Evolutionary conservation across 2,329 filamentous ascomycete genomes (phyloP).

Genomic region (Penicillium hordei): DNA sequence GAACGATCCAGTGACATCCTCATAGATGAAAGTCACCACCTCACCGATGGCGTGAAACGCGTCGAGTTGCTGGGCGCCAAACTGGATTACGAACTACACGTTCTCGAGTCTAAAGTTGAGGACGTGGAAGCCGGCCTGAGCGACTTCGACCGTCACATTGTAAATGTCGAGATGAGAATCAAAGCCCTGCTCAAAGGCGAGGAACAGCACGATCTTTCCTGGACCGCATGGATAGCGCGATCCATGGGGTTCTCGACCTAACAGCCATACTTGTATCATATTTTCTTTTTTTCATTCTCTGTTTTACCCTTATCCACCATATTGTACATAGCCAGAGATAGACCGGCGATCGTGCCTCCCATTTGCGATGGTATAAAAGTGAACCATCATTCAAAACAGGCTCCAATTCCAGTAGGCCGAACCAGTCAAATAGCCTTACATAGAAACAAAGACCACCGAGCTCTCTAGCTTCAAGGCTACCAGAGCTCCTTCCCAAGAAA

Average conservation of each 20-base stretch:
- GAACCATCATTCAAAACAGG: constrained; percentile 17
- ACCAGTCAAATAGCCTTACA: constrained; percentile 13
- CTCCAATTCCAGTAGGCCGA: constrained; percentile 4
- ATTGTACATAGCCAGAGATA: constrained; percentile 29
- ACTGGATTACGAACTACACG: constrained; percentile 86
- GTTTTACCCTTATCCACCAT: constrained; percentile 22
- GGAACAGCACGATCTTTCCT: constrained; percentile 61
- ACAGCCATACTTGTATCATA: constrained; percentile 21
- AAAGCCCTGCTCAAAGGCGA: constrained; percentile 63
- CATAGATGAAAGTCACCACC: constrained; percentile 63
- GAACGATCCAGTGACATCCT: constrained; percentile 68
- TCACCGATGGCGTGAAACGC: constrained; percentile 72
- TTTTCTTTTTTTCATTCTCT: constrained; percentile 20
- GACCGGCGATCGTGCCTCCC: constrained; percentile 19
- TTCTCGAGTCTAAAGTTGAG: constrained; percentile 73
- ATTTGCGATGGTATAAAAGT: constrained; percentile 25
- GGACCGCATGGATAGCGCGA: constrained; percentile 58
- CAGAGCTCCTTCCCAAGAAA: constrained; percentile 1
- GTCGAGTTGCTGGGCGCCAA: constrained; percentile 79
- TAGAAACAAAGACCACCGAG: neutral
- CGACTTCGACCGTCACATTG: constrained; percentile 77
- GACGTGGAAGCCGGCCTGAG: constrained; percentile 82
- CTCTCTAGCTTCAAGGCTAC: constrained; percentile 3
- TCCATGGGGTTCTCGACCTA: constrained; percentile 27
- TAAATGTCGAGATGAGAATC: constrained; percentile 66